These are phyloP conservation scores for Diaporthe humulicola DNA, from an alignment of 2,329 filamentous ascomycete genomes.

Conservation along the genomic window DNA sequence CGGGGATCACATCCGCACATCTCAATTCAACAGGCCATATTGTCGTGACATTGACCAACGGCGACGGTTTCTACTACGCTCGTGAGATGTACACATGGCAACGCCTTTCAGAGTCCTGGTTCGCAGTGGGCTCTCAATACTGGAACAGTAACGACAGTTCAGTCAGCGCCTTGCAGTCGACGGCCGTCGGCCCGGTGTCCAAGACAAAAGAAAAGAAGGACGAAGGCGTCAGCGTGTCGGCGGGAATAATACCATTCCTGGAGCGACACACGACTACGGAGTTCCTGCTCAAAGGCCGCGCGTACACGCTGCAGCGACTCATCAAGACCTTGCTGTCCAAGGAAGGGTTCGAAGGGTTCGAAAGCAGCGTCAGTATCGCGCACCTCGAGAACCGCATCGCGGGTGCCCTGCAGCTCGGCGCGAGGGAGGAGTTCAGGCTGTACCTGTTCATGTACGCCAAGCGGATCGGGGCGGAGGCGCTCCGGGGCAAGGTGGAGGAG, in stretches of 20 bases:
- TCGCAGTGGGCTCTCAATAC: slow-evolving; percentile 97
- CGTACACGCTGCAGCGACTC: slow-evolving; percentile 90
- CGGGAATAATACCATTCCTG: slow-evolving; percentile 91
- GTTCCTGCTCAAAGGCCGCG: slow-evolving; percentile 89
- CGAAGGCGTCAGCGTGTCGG: slow-evolving; percentile 75
- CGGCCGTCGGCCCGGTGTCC: slow-evolving; percentile 71
- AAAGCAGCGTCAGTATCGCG: slow-evolving; percentile 90
- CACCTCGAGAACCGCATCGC: slow-evolving; percentile 96
- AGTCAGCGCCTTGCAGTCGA: slow-evolving; percentile 82
- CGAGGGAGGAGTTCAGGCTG: slow-evolving; percentile 91
- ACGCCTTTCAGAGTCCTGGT: slow-evolving; percentile 96
- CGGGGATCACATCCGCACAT: slow-evolving; percentile 90
- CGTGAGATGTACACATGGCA: slow-evolving; percentile 92
- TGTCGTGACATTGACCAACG: slow-evolving; percentile 92
- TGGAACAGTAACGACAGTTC: slow-evolving; percentile 98
- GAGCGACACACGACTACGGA: slow-evolving; percentile 97
- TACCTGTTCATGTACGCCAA: slow-evolving; percentile 99
- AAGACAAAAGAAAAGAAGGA: slow-evolving; percentile 61
- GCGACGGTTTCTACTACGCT: slow-evolving; percentile 93
- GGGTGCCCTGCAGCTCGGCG: slow-evolving; percentile 85
- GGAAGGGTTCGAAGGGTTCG: slow-evolving; percentile 93
- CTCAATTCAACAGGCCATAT: slow-evolving; percentile 90
- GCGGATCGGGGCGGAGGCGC: slow-evolving; percentile 89
- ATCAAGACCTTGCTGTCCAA: slow-evolving; percentile 90
- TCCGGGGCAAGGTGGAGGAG: slow-evolving; percentile 92